Percentiles rank a stretch among this genome's conserved stretches.
These are phyloP conservation scores for Trichosporon coremiiforme DNA, from an alignment of 1,284 basidiomycete species.

Conservation along the genomic window DNA sequence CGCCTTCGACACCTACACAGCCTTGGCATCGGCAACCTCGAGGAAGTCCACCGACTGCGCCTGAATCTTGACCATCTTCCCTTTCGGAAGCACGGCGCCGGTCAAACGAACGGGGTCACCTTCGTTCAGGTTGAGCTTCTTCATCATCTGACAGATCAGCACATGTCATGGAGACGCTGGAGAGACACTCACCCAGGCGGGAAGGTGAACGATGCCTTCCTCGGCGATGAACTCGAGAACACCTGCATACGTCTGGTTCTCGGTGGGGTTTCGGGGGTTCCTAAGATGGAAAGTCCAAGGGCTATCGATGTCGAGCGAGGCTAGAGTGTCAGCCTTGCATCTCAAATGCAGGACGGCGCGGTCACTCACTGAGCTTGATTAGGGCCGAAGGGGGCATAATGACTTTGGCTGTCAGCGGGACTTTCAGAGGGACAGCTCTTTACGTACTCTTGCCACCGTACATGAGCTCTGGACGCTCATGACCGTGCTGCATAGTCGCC, in stretches of 20 bases:
- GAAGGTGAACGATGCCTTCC: conserved; percentile 91
- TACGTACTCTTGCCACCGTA: conserved; percentile 94
- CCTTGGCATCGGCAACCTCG: conserved; percentile 86
- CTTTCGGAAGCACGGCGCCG: conserved; percentile 84
- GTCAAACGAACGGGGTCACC: conserved; percentile 93
- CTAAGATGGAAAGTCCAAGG: conserved; percentile 97
- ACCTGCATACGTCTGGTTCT: conserved; percentile 85
- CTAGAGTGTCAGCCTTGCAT: conserved; percentile 48
- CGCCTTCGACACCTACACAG: conserved; percentile 69
- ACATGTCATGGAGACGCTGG: background rate
- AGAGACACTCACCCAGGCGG: conserved; percentile 79
- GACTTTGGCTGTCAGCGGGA: conserved; percentile 62
- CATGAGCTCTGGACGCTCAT: conserved; percentile 53
- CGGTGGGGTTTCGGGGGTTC: conserved; percentile 81
- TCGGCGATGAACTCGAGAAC: conserved; percentile 99
- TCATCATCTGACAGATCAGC: conserved; percentile 78
- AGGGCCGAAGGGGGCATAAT: conserved; percentile 97
- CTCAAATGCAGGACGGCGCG: too few relatives aligned
- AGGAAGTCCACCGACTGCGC: conserved; percentile 94
- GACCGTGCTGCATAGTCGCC: conserved; percentile 53
- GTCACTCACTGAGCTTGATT: conserved; percentile 71
- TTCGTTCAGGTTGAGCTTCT: conserved; percentile 80
- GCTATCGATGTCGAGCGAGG: conserved; percentile 82
- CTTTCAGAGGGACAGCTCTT: background rate
- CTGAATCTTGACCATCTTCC: conserved; percentile 95